These are phyloP conservation scores for Claviceps humidiphila DNA, from an alignment of 2,329 filamentous ascomycete species.

Conservation along the genomic window DNA sequence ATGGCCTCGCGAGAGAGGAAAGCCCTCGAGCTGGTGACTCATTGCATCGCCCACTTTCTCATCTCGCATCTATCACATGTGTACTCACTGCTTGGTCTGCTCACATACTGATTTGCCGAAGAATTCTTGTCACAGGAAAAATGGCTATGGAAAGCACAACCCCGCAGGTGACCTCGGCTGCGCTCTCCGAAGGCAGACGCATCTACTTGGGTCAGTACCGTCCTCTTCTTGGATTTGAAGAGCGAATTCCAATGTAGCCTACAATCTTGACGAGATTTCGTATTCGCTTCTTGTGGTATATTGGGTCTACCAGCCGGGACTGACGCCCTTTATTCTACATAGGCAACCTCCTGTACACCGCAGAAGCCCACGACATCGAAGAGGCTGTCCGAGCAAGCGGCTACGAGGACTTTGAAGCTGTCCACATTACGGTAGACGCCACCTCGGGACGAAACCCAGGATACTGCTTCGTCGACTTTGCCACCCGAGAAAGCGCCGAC, in stretches of 20 bases:
- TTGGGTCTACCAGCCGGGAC: neutral
- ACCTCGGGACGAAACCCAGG: constrained; percentile 57
- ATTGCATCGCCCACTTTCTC: neutral
- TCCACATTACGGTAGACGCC: constrained; percentile 57
- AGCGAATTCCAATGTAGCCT: no score
- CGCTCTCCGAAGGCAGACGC: constrained; percentile 23
- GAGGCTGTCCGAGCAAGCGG: constrained; percentile 33
- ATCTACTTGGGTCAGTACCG: constrained; percentile 40
- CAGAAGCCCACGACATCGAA: constrained; percentile 44
- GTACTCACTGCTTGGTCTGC: neutral
- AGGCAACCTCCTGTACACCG: constrained; percentile 44
- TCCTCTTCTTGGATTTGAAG: neutral
- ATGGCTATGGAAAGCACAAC: neutral
- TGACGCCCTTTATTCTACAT: neutral
- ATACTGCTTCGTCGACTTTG: constrained; percentile 56
- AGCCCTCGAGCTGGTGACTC: neutral
- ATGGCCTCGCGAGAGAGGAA: neutral
- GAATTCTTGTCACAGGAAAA: neutral
- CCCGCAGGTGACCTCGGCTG: constrained; percentile 5
- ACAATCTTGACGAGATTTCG: no score
- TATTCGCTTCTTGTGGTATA: no score
- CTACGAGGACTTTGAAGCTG: constrained; percentile 32
- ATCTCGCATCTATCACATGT: neutral
- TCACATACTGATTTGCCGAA: neutral
- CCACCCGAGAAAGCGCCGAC: constrained; percentile 40